These are phyloP conservation scores for Peronospora farinosa DNA, from an alignment of 352 stramenopile species.

Conservation along the genomic window DNA sequence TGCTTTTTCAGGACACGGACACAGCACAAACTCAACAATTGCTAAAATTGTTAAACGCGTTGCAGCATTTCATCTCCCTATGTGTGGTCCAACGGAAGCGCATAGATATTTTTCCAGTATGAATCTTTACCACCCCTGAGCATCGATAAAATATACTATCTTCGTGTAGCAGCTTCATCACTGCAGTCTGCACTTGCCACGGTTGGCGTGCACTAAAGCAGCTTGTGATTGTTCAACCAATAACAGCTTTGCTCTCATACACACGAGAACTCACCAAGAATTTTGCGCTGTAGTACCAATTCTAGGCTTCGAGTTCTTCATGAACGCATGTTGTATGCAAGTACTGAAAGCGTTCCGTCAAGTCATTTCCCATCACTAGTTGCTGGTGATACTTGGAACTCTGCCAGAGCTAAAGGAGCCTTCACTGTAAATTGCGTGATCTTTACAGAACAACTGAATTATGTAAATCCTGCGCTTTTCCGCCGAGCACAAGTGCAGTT, in stretches of 20 bases:
- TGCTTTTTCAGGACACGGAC: not conserved
- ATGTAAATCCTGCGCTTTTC: constrained; percentile 35
- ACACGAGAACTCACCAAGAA: constrained; percentile 56
- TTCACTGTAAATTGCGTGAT: constrained; percentile 44
- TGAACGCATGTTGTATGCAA: constrained; percentile 23
- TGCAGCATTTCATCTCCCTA: constrained; percentile 52
- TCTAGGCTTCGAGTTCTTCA: constrained; percentile 36
- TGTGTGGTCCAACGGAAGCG: constrained; percentile 31
- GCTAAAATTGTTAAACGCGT: too few species aligned
- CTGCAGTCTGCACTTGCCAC: constrained; percentile 24
- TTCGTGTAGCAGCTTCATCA: constrained; percentile 24
- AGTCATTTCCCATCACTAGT: constrained; percentile 77
- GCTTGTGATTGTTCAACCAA: constrained; percentile 82
- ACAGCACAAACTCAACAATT: too few species aligned
- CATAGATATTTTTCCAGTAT: constrained; percentile 39
- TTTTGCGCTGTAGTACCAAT: constrained; percentile 47
- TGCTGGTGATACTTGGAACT: too few species aligned
- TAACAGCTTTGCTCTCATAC: constrained; percentile 81
- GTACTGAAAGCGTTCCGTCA: constrained; percentile 39
- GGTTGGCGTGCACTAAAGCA: constrained; percentile 52
- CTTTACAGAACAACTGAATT: constrained; percentile 35
- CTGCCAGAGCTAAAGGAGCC: too few species aligned
- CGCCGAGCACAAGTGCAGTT: constrained; percentile 36
- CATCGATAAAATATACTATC: constrained; percentile 30
- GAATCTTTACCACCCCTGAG: constrained; percentile 19